These are phyloP conservation scores for Penicillium sp. DNA, from an alignment of 2,329 filamentous ascomycete genomes.

Conservation along the genomic window DNA sequence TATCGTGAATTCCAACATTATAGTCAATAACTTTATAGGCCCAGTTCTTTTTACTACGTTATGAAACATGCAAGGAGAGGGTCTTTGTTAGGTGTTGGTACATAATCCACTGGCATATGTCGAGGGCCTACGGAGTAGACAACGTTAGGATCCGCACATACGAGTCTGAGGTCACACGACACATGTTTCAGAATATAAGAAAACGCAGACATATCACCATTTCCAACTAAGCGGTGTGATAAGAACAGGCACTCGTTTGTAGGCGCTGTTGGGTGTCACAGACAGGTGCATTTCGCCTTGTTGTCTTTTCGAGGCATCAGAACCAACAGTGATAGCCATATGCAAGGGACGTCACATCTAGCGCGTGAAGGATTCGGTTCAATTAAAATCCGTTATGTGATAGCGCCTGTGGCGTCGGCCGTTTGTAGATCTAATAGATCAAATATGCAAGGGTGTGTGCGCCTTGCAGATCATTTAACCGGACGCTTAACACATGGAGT, in stretches of 20 bases:
- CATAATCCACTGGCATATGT: too few species aligned
- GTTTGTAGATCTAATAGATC: not conserved
- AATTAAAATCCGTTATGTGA: not conserved
- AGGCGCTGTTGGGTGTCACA: not conserved
- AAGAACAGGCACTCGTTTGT: not conserved
- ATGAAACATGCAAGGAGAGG: not conserved
- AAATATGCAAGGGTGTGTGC: not conserved
- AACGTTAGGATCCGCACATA: not conserved
- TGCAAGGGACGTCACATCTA: not conserved
- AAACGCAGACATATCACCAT: not conserved
- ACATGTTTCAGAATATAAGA: not conserved
- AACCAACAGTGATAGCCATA: not conserved
- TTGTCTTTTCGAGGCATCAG: not conserved
- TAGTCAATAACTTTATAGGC: not conserved
- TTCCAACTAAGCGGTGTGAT: not conserved
- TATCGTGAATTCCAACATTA: too few species aligned
- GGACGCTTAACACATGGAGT: not conserved
- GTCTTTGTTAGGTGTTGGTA: not conserved
- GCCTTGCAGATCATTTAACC: not conserved
- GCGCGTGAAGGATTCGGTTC: not conserved
- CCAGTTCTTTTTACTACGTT: not conserved
- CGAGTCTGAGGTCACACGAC: not conserved
- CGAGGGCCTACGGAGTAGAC: too few species aligned
- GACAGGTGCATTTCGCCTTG: not conserved
- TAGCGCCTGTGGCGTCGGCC: too few species aligned